Conservation (phyloP, 2,329 filamentous ascomycete genomes). For the Alternaria ventricosa region DNA sequence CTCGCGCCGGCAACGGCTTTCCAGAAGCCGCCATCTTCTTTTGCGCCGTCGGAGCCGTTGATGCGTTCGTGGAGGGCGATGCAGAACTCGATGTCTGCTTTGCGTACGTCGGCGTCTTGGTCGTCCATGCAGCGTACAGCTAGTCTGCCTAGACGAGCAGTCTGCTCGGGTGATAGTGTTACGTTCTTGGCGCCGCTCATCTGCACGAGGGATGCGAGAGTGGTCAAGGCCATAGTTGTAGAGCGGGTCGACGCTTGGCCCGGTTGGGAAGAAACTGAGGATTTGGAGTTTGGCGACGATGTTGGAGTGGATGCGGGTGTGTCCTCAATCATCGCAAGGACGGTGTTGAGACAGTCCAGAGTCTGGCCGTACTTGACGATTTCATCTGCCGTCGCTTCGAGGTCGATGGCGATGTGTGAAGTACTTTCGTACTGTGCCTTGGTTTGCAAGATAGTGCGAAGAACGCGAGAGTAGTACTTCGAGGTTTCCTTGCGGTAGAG, state of each 20-base stretch:
- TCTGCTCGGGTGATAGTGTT: constrained; percentile 42
- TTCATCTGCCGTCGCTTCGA: constrained; percentile 76
- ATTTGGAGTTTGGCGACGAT: constrained; percentile 40
- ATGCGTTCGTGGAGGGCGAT: constrained; percentile 68
- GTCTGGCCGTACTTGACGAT: constrained; percentile 71
- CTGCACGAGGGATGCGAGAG: constrained; percentile 47
- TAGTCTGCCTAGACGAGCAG: constrained; percentile 46
- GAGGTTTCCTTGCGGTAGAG: constrained; percentile 70
- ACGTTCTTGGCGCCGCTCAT: constrained; percentile 42
- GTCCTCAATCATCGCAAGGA: constrained; percentile 47
- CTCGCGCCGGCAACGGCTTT: constrained; percentile 66
- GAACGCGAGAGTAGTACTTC: constrained; percentile 70
- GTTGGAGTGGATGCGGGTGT: constrained; percentile 32
- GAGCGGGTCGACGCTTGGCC: constrained; percentile 36
- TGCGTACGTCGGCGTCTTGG: constrained; percentile 54
- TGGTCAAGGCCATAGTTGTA: constrained; percentile 49
- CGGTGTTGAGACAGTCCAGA: constrained; percentile 56
- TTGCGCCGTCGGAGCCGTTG: constrained; percentile 36
- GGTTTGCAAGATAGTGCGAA: constrained; percentile 71
- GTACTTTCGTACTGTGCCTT: constrained; percentile 71
- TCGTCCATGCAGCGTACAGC: constrained; percentile 49
- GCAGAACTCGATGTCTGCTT: constrained; percentile 82
- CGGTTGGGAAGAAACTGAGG: constrained; percentile 37
- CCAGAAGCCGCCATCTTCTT: constrained; percentile 66
- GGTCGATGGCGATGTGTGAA: constrained; percentile 74